Evolutionary conservation across 805 yeast species (phyloP), one percentile per base, ranked within the genome.

Genomic region (Yueomyces sinensis): DNA sequence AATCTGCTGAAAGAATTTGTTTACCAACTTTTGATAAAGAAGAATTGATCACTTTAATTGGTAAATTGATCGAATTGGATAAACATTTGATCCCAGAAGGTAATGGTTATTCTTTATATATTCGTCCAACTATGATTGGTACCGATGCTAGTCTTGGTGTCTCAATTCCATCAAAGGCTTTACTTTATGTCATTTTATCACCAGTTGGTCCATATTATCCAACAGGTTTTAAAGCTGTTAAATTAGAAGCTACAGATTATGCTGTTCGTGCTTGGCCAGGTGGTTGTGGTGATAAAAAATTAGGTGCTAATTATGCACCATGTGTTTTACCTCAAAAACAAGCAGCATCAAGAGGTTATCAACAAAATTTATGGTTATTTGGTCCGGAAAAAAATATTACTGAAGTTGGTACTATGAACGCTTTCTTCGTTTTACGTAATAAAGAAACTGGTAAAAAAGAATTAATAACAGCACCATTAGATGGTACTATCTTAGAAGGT

Each of bases 261-360:
- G 95, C 95, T 33, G 87, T 87, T 24, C 82, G 98, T 66, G 97
- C 98, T 22, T 89, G 97, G 97, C 97, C 97, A 55, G 95, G 95
- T 52, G 98, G 97, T 60, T 86, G 76, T 49, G 98, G 98, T 62
- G 81, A 89, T 73, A 79, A 74, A 61, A 89, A 89, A 63, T 74
- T 89, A 51, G 98, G 98, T 61, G 96, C 95, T 41, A 89, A 89
- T 68, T 89, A 89, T 56, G 98, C 96, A 31, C 96, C 97, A 42
- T 82, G 95, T 59, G 75, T 87, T 51, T 68, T 72, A 55, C 96
- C 97, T 23, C 95, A 84, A 64, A 66, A 72, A 48, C 79, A 82
- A 63, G 95, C 97, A 34, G 94, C 95, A 37, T 52, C 67, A 17
- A 75, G 87, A 61, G 98, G 98, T 30, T 87, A 75, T 67, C 94